A percentile compares a stretch with the other conserved stretches of the same genome.
phyloP scores from a whole-genome alignment of 208 protist genomes.

The Trypanosomatidae sp. region DNA sequence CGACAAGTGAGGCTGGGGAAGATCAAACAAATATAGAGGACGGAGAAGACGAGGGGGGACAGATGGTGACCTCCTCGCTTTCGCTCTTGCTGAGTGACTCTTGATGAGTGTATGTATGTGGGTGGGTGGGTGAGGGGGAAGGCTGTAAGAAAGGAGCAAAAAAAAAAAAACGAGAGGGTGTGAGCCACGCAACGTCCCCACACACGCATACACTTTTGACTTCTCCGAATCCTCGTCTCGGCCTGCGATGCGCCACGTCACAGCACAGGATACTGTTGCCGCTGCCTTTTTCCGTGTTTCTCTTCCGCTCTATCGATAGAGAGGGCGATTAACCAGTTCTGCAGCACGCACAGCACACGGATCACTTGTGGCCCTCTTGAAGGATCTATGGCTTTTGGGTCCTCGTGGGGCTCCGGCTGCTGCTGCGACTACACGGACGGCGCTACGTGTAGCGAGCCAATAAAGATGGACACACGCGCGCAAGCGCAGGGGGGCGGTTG shows the following conservation, averaged over 20 bases:
- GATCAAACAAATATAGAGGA: neutral
- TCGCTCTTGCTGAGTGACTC: neutral
- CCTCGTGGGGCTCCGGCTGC: constrained; percentile 1
- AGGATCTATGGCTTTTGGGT: neutral
- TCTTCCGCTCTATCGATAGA: neutral
- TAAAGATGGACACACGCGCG: neutral
- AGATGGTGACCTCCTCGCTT: neutral
- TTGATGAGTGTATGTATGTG: neutral
- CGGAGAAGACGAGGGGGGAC: neutral
- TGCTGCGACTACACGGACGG: constrained; percentile 26
- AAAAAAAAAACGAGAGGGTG: neutral
- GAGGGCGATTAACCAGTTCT: neutral
- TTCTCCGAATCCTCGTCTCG: neutral
- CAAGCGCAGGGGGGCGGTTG: neutral
- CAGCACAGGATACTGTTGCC: neutral
- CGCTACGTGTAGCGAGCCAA: constrained; percentile 23
- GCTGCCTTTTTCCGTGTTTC: neutral
- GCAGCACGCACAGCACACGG: neutral
- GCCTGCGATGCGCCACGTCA: neutral
- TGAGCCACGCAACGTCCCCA: neutral
- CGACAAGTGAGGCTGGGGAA: neutral
- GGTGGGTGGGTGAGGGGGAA: neutral
- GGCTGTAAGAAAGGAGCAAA: neutral
- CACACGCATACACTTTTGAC: neutral
- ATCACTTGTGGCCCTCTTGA: too few relatives aligned